Percentiles rank a stretch among this genome's conserved stretches.
phyloP scores from a whole-genome alignment of 352 stramenopile genomes.

The Globisporangium rhizosaccharum region DNA sequence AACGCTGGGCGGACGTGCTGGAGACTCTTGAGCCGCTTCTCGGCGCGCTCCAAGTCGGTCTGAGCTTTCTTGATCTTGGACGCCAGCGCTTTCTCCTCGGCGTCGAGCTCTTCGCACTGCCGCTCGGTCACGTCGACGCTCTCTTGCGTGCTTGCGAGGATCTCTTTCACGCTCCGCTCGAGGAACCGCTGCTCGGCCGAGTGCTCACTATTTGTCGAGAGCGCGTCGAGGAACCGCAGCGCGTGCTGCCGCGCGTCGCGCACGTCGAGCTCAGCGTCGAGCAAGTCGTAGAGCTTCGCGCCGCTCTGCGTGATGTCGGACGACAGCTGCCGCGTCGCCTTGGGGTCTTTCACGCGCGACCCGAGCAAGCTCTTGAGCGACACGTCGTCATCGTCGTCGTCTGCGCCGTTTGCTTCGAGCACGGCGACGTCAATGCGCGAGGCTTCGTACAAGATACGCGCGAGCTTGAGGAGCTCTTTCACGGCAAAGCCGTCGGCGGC shows the following conservation, averaged over 20 bases:
- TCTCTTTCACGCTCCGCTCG: conserved; percentile 76
- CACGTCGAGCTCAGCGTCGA: conserved; percentile 89
- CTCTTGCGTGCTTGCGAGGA: conserved; percentile 72
- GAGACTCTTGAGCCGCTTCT: conserved; percentile 92
- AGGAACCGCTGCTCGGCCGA: conserved; percentile 86
- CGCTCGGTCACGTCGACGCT: conserved; percentile 83
- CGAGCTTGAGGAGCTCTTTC: conserved; percentile 95
- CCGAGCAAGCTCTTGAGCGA: conserved; percentile 66
- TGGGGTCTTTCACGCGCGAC: conserved; percentile 84
- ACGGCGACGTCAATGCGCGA: conserved; percentile 58
- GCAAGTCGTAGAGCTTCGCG: conserved; percentile 89
- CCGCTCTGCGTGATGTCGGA: conserved; percentile 92
- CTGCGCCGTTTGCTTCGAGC: conserved; percentile 26
- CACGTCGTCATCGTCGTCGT: conserved; percentile 70
- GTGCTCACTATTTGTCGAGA: conserved; percentile 82
- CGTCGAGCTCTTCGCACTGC: conserved; percentile 89
- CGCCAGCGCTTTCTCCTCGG: conserved; percentile 87
- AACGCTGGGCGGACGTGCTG: conserved; percentile 93
- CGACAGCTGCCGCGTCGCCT: conserved; percentile 86
- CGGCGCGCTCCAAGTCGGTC: conserved; percentile 92
- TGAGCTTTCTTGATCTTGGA: conserved; percentile 94
- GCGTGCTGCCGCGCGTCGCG: conserved; percentile 74
- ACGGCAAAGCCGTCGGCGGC: conserved; percentile 91
- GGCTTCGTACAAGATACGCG: conserved; percentile 89
- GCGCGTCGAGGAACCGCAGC: conserved; percentile 90